Evolutionary conservation across 371 early-diverging fungal genomes (phyloP).

Genomic region (Rhizopus arrhizus): DNA sequence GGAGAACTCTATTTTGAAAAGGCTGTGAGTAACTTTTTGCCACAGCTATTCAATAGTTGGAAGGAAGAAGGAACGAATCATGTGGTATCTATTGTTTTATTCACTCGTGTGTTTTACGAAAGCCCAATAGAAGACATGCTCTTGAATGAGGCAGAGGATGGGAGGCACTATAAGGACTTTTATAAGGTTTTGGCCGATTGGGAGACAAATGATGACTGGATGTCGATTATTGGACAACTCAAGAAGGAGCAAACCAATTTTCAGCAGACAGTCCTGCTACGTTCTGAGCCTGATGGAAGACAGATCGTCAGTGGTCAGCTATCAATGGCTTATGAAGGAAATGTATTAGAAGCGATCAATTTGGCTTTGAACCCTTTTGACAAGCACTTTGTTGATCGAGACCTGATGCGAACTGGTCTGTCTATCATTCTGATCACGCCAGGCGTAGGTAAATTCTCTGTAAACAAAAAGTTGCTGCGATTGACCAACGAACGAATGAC

Average conservation of each 20-base stretch:
- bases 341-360: slow-evolving; percentile 93
- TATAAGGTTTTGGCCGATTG: slow-evolving; percentile 94
- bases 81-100: slow-evolving; percentile 93
- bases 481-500: slow-evolving; percentile 95
- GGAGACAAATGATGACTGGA: slow-evolving; percentile 91
- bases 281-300: slow-evolving; percentile 49
- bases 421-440: slow-evolving; percentile 92
- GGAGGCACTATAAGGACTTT: slow-evolving; percentile 83
- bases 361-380: slow-evolving; percentile 93
- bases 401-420: slow-evolving; percentile 88
- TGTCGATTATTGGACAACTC: slow-evolving; percentile 70
- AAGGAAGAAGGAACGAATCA: slow-evolving; percentile 86
- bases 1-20: slow-evolving; percentile 93
- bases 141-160: slow-evolving; percentile 55
- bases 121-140: slow-evolving; percentile 48
- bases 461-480: slow-evolving; percentile 79
- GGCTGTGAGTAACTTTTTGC: slow-evolving; percentile 86
- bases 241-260: slow-evolving; percentile 84
- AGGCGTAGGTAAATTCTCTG: slow-evolving; percentile 85
- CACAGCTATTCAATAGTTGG: slow-evolving; percentile 90
- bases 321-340: slow-evolving; percentile 84
- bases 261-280: slow-evolving; percentile 74
- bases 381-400: slow-evolving; percentile 91
- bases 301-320: slow-evolving; percentile 66
- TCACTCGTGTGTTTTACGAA: slow-evolving; percentile 85